Evolutionary conservation across 1,139 yeast species (phyloP).

Genomic region (Candida sojae): DNA sequence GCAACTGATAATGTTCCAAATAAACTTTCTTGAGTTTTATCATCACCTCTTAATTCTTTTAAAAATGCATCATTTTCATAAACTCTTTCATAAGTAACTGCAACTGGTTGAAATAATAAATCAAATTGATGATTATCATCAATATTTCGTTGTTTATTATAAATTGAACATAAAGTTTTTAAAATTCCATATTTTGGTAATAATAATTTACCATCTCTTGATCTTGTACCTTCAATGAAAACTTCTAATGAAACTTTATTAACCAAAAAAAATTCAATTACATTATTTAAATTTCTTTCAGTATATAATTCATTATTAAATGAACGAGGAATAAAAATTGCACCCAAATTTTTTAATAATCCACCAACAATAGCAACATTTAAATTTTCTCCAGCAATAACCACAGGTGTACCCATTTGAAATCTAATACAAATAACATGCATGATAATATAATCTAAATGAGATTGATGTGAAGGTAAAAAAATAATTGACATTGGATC

Average conservation of each 20-base stretch:
- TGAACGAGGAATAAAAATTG: constrained; percentile 47
- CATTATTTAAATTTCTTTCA: constrained; percentile 56
- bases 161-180: constrained; percentile 50
- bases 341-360: constrained; percentile 45
- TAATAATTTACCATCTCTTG: constrained; percentile 64
- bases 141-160: constrained; percentile 43
- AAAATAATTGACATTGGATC: constrained; percentile 48
- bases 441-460: constrained; percentile 63
- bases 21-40: constrained; percentile 53
- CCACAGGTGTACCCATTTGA: constrained; percentile 59
- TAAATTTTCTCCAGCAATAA: constrained; percentile 70
- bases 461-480: constrained; percentile 62
- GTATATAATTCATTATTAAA: constrained; percentile 56
- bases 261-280: constrained; percentile 51
- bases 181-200: constrained; percentile 68
- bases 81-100: constrained; percentile 67
- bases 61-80: constrained; percentile 67
- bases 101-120: constrained; percentile 54
- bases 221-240: constrained; percentile 68
- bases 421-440: constrained; percentile 60
- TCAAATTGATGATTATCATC: constrained; percentile 47
- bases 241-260: constrained; percentile 61
- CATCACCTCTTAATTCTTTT: constrained; percentile 60
- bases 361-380: constrained; percentile 63
- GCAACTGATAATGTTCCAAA: constrained; percentile 39